Conservation (phyloP, 306 rosid species). For the Castanea mollissima region DNA sequence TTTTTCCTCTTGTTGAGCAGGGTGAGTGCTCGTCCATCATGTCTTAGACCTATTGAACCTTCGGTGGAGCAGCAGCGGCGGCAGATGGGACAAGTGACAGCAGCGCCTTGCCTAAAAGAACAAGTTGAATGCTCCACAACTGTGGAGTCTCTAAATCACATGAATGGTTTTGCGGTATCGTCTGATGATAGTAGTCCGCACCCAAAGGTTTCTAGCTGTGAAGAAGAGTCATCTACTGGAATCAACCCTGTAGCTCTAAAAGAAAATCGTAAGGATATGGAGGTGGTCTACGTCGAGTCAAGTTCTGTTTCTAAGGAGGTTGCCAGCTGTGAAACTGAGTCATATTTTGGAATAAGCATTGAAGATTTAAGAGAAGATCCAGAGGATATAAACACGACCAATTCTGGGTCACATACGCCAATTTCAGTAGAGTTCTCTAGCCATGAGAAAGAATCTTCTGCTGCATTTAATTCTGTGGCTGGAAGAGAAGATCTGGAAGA, state of each 20-base stretch:
- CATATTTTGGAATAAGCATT: constrained; percentile 27
- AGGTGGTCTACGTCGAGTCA: constrained; percentile 23
- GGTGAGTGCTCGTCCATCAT: constrained; percentile 55
- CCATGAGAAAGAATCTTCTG: constrained; percentile 1
- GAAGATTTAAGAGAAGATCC: constrained; percentile 14
- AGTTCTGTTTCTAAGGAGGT: constrained; percentile 25
- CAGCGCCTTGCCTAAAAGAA: constrained; percentile 32
- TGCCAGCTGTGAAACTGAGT: constrained; percentile 30
- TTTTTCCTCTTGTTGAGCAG: constrained; percentile 42
- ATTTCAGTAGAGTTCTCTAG: constrained; percentile 22
- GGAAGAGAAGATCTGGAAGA: constrained; percentile 24
- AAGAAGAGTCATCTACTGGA: constrained; percentile 28
- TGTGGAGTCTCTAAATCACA: constrained; percentile 18
- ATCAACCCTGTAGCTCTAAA: constrained; percentile 24
- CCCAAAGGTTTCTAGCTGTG: constrained; percentile 29
- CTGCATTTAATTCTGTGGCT: constrained; percentile 3
- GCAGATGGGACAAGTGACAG: constrained; percentile 33
- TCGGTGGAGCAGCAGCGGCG: constrained; percentile 27
- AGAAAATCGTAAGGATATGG: constrained; percentile 30
- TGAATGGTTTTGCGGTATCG: constrained; percentile 22
- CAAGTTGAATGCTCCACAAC: constrained; percentile 35
- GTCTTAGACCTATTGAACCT: constrained; percentile 52
- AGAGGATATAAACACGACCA: constrained; percentile 13
- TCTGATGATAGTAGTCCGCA: constrained; percentile 31
- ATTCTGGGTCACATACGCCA: constrained; percentile 13